Evolutionary conservation across 805 yeast genomes (phyloP).

Genomic region (Yarrowia sp.): DNA sequence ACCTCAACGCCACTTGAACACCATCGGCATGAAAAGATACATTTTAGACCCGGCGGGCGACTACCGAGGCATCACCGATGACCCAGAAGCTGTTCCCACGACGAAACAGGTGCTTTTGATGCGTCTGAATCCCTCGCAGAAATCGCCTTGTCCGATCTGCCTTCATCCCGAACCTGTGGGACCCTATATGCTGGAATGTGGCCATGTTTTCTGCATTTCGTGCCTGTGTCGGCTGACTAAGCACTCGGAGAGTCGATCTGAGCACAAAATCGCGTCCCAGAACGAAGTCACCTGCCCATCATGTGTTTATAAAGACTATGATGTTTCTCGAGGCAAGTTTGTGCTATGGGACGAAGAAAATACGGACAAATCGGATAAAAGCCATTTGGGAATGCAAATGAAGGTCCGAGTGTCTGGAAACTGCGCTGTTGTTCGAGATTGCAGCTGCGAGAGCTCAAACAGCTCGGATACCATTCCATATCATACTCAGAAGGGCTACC

Average conservation of each 20-base stretch:
- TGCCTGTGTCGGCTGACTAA: constrained; percentile 8
- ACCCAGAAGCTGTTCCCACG: constrained; percentile 10
- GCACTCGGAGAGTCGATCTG: background rate
- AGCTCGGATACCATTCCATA: constrained; percentile 10
- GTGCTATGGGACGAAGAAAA: constrained; percentile 19
- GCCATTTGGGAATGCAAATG: background rate
- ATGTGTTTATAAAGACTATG: constrained; percentile 18
- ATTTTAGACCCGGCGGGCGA: constrained; percentile 27
- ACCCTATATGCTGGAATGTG: constrained; percentile 36
- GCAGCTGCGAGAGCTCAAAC: background rate
- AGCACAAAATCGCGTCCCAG: constrained; percentile 2
- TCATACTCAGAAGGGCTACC: constrained; percentile 1
- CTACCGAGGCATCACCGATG: constrained; percentile 3
- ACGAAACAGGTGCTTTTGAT: constrained; percentile 7
- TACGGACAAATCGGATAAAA: background rate
- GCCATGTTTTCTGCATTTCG: constrained; percentile 28
- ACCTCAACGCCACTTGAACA: background rate
- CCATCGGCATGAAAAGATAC: constrained; percentile 14
- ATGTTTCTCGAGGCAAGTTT: constrained; percentile 13
- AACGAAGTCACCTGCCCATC: constrained; percentile 23
- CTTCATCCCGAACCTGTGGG: constrained; percentile 32
- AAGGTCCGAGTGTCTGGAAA: constrained; percentile 13
- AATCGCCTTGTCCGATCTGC: constrained; percentile 32
- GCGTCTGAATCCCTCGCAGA: constrained; percentile 10
- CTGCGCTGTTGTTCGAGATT: constrained; percentile 22